Evolutionary conservation across 352 stramenopile genomes (phyloP).

Genomic region (Phytophthora pistaciae): DNA sequence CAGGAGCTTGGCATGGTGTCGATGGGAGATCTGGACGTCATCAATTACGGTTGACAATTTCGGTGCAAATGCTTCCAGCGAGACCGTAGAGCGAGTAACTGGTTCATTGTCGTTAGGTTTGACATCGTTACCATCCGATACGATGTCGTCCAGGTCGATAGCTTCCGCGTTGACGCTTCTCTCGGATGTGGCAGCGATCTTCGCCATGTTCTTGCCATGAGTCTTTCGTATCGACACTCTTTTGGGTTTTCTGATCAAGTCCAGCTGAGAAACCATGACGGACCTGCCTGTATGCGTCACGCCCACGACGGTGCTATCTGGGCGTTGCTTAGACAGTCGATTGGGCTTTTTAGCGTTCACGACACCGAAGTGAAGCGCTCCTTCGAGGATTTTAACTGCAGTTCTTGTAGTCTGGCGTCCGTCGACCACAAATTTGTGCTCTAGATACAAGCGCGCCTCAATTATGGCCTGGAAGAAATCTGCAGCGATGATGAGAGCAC

Average conservation of each 20-base stretch:
- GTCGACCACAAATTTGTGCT: conserved; percentile 32
- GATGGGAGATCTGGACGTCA: conserved; percentile 21
- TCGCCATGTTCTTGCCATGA: neutral
- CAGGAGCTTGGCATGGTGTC: conserved; percentile 24
- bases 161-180: neutral
- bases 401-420: conserved; percentile 15
- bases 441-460: conserved; percentile 25
- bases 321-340: neutral
- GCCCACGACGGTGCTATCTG: conserved; percentile 3
- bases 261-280: neutral
- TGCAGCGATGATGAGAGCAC: conserved; percentile 15
- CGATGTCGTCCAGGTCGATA: neutral
- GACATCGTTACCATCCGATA: neutral
- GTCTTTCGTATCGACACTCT: neutral
- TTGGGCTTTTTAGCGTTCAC: neutral
- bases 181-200: neutral
- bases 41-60: conserved; percentile 6
- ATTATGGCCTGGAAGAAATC: conserved; percentile 20
- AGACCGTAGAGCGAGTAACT: neutral
- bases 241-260: neutral
- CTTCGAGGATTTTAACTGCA: conserved; percentile 34
- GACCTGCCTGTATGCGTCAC: conserved; percentile 2
- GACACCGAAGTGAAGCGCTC: conserved; percentile 11
- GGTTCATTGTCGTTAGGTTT: neutral
- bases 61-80: neutral